Percentiles rank a stretch among this genome's conserved stretches.
These are phyloP conservation scores for Extremus antarcticus DNA, from an alignment of 495 filamentous ascomycete species.

Conservation along the genomic window DNA sequence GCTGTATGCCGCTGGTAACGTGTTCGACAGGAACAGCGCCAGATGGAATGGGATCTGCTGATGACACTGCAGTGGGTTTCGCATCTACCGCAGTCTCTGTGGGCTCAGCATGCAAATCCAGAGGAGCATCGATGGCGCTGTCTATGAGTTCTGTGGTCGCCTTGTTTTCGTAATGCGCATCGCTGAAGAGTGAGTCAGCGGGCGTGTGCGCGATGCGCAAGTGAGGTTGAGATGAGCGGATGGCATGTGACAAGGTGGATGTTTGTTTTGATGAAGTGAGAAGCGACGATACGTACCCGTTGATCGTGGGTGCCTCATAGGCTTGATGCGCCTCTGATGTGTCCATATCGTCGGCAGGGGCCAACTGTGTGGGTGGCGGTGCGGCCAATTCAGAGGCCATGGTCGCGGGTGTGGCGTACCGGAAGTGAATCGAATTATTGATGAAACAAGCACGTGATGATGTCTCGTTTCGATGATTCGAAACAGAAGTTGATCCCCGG, in stretches of 20 bases:
- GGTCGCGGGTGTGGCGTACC: neutral
- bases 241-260: neutral
- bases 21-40: conserved; percentile 20
- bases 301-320: neutral
- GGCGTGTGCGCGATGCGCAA: neutral
- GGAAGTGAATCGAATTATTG: neutral
- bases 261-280: neutral
- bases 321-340: neutral
- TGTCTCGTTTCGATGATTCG: neutral
- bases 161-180: neutral
- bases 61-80: neutral
- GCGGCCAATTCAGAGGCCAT: neutral
- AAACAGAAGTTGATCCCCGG: neutral
- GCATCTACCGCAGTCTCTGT: conserved; percentile 1
- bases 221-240: neutral
- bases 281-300: conserved; percentile 1
- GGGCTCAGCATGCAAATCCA: neutral
- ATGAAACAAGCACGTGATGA: neutral
- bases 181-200: neutral
- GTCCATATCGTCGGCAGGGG: neutral
- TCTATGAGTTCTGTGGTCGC: neutral
- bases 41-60: conserved; percentile 2
- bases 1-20: conserved; percentile 24
- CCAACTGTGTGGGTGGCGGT: too few relatives aligned
- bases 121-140: neutral